Evolutionary conservation across 306 rosid species (phyloP), one percentile per base, ranked within the genome.

Genomic region (Dryas alaskensis): DNA sequence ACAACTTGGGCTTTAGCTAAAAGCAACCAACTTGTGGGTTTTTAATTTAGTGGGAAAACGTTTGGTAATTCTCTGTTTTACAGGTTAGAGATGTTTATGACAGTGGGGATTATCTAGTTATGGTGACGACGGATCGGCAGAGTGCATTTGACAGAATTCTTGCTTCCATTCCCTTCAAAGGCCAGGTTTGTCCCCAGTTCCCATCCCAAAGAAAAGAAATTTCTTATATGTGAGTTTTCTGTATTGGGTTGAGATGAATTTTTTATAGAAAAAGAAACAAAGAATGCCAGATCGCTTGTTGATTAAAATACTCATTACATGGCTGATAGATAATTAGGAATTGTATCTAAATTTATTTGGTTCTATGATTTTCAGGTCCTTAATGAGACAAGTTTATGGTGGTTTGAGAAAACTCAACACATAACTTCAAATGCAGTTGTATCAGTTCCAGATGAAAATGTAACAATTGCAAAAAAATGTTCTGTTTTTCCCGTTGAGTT

Each of bases 61-160:
- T 7, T 12, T 46, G 14, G 5, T 10, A 40, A 11, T 43, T 55
- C 0, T 16, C 13, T 65, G 40, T 53, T 58, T 70, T 22, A 16
- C 83, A 93, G 98, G 97, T 94, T 67, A 86, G 98, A 76, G 98
- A 94, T 83, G 87, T 91, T 58, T 94, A 94, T 70, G 97, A 94
- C 60, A 68, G 79, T 40, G 97, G 96, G 31, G 94, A 94, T 40
- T 91, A 84, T 76, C 89, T 94, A 55, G 90, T 94, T 83, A 74
- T 94, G 40, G 97, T 91, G 40, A 91, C 98, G 0, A 94, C 98
- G 51, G 97, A 94, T 79, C 83, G 98, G 72, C 98, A 88, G 77
- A 91, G 98, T 78, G 98, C 98, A 6, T 94, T 94, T 67, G 98
- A 94, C 79, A 87, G 98, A 84, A 84, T 94, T 85, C 98, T 94